A percentile compares a stretch with the other conserved stretches of the same genome.
Conservation (phyloP, 208 protist species). For the Tritrichomonas foetus region DNA sequence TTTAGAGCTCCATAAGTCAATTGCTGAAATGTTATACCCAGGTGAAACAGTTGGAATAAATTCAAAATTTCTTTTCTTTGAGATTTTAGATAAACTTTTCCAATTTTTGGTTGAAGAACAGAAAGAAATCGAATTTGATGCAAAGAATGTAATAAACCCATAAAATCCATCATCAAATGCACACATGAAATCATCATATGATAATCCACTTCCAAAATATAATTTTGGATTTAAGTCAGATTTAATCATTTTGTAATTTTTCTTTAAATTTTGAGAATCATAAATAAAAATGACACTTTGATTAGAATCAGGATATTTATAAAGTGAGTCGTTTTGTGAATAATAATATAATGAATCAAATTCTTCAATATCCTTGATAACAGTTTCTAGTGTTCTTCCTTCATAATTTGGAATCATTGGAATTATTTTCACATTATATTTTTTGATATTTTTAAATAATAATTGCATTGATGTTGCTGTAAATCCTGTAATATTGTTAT, state of each 20-base stretch:
- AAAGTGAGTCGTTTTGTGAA: neutral
- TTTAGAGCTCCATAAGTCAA: too few relatives aligned
- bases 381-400: neutral
- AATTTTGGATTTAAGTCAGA: neutral
- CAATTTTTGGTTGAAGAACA: neutral
- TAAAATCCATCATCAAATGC: neutral
- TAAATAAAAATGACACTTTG: neutral
- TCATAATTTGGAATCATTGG: slow-evolving; percentile 22
- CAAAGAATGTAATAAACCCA: neutral
- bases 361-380: neutral
- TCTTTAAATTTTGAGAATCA: neutral
- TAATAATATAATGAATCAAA: neutral
- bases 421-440: neutral
- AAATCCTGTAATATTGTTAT: neutral
- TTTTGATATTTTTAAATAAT: neutral
- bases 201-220: neutral
- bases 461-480: neutral
- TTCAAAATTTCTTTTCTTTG: neutral
- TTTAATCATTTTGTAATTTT: neutral
- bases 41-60: slow-evolving; percentile 12
- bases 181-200: neutral
- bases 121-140: neutral
- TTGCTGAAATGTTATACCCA: neutral
- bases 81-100: neutral
- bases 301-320: neutral